Conservation (phyloP, 1,139 yeast species). For the Kazachstania sp. region DNA sequence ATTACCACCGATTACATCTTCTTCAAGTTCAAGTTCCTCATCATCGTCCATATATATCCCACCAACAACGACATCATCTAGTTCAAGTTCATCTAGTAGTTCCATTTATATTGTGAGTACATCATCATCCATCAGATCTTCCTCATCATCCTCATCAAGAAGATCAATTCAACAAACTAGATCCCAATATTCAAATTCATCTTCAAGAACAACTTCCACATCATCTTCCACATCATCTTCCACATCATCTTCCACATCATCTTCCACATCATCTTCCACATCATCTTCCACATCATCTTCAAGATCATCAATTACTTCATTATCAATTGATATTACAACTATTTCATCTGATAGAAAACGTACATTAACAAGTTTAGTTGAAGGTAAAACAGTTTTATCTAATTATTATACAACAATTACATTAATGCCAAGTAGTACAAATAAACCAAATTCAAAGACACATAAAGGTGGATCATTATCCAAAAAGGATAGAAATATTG, state of each 20-base stretch:
- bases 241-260: slow-evolving; percentile 28
- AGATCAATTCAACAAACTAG: slow-evolving; percentile 19
- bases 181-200: neutral
- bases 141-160: slow-evolving; percentile 6
- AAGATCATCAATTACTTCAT: slow-evolving; percentile 17
- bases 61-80: neutral
- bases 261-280: slow-evolving; percentile 22
- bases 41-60: neutral
- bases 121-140: slow-evolving; percentile 2
- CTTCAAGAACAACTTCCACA: neutral
- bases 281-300: slow-evolving; percentile 24
- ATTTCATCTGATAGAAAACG: slow-evolving; percentile 8
- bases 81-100: neutral
- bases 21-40: neutral
- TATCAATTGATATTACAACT: slow-evolving; percentile 20
- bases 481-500: slow-evolving; percentile 36
- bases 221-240: slow-evolving; percentile 12
- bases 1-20: neutral
- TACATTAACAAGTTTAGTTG: slow-evolving; percentile 25
- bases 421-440: slow-evolving; percentile 15
- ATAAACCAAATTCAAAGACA: slow-evolving; percentile 12
- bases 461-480: slow-evolving; percentile 34
- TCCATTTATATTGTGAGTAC: neutral
- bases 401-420: slow-evolving; percentile 29
- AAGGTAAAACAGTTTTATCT: slow-evolving; percentile 30